Percentiles rank a stretch among this genome's conserved stretches.
phyloP scores from a whole-genome alignment of 805 yeast genomes.

The Ogataea methanolica region DNA sequence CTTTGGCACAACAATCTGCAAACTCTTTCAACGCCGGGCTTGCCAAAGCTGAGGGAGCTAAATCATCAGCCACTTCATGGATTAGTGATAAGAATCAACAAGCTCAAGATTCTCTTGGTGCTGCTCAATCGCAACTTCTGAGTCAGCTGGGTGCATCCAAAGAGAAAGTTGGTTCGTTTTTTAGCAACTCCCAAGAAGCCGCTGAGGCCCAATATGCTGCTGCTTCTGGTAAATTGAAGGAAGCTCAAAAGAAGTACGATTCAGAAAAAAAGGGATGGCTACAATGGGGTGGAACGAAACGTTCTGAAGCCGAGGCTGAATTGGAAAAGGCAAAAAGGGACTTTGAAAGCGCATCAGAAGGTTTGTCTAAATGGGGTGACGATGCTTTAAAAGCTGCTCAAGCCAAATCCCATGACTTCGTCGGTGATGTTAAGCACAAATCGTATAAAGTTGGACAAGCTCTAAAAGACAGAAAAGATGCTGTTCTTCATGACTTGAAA shows the following conservation, averaged over 20 bases:
- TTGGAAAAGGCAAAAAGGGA: constrained; percentile 32
- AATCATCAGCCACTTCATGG: constrained; percentile 18
- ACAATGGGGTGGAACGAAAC: constrained; percentile 33
- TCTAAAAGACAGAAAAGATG: constrained; percentile 9
- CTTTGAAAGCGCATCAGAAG: constrained; percentile 30
- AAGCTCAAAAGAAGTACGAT: constrained; percentile 30
- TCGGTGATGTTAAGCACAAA: constrained; percentile 13
- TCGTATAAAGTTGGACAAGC: constrained; percentile 6
- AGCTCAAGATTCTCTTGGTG: constrained; percentile 11
- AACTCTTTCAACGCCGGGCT: constrained; percentile 12
- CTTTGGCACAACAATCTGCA: constrained; percentile 2
- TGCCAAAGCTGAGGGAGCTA: constrained; percentile 17
- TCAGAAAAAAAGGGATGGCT: constrained; percentile 33
- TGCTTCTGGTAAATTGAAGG: constrained; percentile 24
- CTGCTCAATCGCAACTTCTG: constrained; percentile 12
- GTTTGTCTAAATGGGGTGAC: constrained; percentile 20
- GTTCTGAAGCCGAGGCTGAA: constrained; percentile 31
- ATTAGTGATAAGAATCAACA: constrained; percentile 15
- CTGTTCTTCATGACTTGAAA: constrained; percentile 16
- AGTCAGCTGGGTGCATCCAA: constrained; percentile 11
- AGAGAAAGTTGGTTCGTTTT: constrained; percentile 10
- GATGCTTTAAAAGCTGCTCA: constrained; percentile 19
- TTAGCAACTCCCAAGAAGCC: constrained; percentile 18
- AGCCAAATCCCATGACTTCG: constrained; percentile 5
- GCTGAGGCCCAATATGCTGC: constrained; percentile 23